phyloP scores from a whole-genome alignment of 768 basidiomycete genomes.

The Mycena haematopus region DNA sequence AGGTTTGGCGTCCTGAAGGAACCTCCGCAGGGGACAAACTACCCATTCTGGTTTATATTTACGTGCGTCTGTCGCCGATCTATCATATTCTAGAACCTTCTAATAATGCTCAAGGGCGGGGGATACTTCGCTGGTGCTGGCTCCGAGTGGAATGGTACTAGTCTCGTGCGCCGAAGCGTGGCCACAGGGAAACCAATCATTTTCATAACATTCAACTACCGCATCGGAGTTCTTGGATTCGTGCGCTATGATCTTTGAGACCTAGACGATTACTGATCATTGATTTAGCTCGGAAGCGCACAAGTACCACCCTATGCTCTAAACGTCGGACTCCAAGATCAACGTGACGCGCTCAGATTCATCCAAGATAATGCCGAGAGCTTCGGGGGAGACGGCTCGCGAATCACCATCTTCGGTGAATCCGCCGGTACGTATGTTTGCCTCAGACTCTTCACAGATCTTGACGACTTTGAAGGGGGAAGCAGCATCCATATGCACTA shows the following conservation, averaged over 20 bases:
- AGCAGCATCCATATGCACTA: slow-evolving; percentile 12
- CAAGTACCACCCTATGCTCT: not conserved
- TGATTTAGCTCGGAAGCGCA: slow-evolving; percentile 12
- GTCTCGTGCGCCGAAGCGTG: slow-evolving; percentile 6
- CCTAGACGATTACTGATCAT: not conserved
- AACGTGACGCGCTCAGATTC: slow-evolving; percentile 10
- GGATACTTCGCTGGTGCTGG: slow-evolving; percentile 6
- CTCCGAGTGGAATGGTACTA: slow-evolving; percentile 10
- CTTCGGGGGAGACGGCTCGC: slow-evolving; percentile 17
- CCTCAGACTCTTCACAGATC: not conserved
- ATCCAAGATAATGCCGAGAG: slow-evolving; percentile 16
- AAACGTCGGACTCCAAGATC: slow-evolving; percentile 16
- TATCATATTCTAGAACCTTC: not conserved
- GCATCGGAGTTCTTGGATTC: slow-evolving; percentile 1
- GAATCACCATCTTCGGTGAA: slow-evolving; percentile 13
- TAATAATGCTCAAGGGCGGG: not conserved
- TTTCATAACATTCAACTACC: slow-evolving; percentile 5
- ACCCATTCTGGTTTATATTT: not conserved
- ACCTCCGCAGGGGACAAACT: not conserved
- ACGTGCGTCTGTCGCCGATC: not conserved
- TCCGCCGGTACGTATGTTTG: not conserved
- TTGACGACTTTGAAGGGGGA: not conserved
- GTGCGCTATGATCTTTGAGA: not conserved
- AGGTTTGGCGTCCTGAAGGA: not conserved
- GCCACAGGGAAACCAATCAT: slow-evolving; percentile 4